phyloP scores from a whole-genome alignment of 2,329 filamentous ascomycete species.

The Arthroderma sp. region DNA sequence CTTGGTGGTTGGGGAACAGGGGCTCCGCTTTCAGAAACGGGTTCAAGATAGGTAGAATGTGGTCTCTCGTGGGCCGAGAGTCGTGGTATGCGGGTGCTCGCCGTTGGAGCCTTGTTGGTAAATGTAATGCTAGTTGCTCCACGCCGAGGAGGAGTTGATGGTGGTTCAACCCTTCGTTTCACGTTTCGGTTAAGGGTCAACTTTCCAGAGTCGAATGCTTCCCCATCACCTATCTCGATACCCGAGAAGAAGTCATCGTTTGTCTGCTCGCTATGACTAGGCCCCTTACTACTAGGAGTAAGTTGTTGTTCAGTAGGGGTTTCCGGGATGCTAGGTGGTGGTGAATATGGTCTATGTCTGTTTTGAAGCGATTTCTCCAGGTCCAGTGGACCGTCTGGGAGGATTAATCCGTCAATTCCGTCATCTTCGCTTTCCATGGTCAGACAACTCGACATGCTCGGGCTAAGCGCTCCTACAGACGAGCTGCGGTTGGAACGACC shows the following conservation, averaged over 20 bases:
- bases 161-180: conserved; percentile 63
- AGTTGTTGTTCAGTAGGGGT: conserved; percentile 19
- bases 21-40: conserved; percentile 79
- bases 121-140: conserved; percentile 81
- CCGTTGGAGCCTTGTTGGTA: conserved; percentile 57
- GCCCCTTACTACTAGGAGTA: conserved; percentile 6
- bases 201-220: conserved; percentile 68
- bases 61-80: conserved; percentile 60
- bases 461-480: conserved; percentile 77
- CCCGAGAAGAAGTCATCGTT: conserved; percentile 72
- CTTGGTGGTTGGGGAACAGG: conserved; percentile 48
- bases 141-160: conserved; percentile 56
- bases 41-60: conserved; percentile 63
- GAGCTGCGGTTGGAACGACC: conserved; percentile 72
- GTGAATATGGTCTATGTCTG: conserved; percentile 39
- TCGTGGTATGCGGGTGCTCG: conserved; percentile 62
- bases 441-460: conserved; percentile 81
- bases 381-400: conserved; percentile 73
- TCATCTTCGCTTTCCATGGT: conserved; percentile 91
- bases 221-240: conserved; percentile 73
- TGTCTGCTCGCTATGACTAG: conserved; percentile 17
- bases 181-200: conserved; percentile 83
- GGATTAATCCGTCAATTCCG: conserved; percentile 73
- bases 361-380: conserved; percentile 67
- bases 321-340: conserved; percentile 25